Conservation (phyloP, 2,329 filamentous ascomycete genomes). For the Thelonectria discophora region DNA sequence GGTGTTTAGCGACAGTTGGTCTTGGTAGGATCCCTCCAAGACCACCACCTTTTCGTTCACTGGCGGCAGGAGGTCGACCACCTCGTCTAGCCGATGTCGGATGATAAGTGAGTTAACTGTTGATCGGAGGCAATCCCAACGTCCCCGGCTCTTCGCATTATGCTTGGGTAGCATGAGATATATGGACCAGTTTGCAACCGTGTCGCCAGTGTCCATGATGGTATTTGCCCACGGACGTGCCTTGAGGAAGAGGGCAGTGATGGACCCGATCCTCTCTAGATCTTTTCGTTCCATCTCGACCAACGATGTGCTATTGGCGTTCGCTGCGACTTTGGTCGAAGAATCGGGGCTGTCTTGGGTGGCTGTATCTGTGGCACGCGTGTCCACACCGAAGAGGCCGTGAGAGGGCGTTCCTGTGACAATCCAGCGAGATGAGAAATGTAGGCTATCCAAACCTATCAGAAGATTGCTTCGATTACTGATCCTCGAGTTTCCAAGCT, state of each 20-base stretch:
- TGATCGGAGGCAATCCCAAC: slow-evolving; percentile 68
- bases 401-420: slow-evolving; percentile 90
- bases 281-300: slow-evolving; percentile 67
- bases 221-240: slow-evolving; percentile 81
- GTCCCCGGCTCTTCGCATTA: slow-evolving; percentile 61
- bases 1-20: slow-evolving; percentile 82
- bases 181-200: slow-evolving; percentile 72
- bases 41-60: slow-evolving; percentile 76
- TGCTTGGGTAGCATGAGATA: slow-evolving; percentile 72
- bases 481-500: slow-evolving; percentile 72
- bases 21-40: slow-evolving; percentile 84
- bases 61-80: slow-evolving; percentile 74
- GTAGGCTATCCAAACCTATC: slow-evolving; percentile 60
- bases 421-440: slow-evolving; percentile 81
- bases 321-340: slow-evolving; percentile 39
- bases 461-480: slow-evolving; percentile 65
- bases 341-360: not conserved
- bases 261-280: slow-evolving; percentile 70
- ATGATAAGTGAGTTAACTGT: slow-evolving; percentile 84
- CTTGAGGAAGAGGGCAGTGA: slow-evolving; percentile 76
- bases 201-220: slow-evolving; percentile 61
- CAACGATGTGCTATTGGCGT: slow-evolving; percentile 45
- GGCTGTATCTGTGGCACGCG: slow-evolving; percentile 1
- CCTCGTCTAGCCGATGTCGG: slow-evolving; percentile 78
- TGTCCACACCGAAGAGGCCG: slow-evolving; percentile 76